Base-by-base conservation (phyloP, 345 rosid genomes). In the Murraya paniculata region DNA sequence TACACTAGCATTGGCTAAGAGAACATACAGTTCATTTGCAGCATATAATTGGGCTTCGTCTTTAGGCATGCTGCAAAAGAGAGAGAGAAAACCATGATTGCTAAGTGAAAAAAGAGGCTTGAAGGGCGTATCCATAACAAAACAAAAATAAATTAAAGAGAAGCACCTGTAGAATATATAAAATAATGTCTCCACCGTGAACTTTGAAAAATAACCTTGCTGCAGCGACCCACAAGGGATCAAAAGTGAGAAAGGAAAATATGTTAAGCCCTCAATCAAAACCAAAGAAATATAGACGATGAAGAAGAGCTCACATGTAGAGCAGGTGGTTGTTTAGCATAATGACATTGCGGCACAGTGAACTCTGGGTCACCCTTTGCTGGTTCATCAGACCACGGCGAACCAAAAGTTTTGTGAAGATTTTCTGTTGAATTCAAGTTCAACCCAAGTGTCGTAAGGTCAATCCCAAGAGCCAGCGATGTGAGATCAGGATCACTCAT, bases 361-460 rank as follows among this genome's bases (percentile, higher is more conserved):
- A 97, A 94, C 80, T 97, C 98, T 10, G 94, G 95, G 65, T 97
- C 98, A 30, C 92, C 98, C 90, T 91, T 97, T 38, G 92, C 93
- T 3, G 98, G 96, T 68, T 94, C 99, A 75, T 97, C 97, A 38
- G 98, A 90, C 99, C 99, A 97, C 41, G 99, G 99, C 27, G 98
- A 94, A 72, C 95, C 93, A 85, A 97, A 97, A n/a, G 97, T 91
- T 89, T 97, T 97, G 74, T 97, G 95, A 48, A 97, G 97, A 85
- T 90, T 93, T 73, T 92, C 98, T 2, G 93, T 68, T 39, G 99
- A 93, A 78, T 97, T 97, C 91, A 97, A 87, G 84, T 93, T 94
- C 72, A 94, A 86, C 36, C 99, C 98, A 21, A 97, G 95, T 14
- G 98, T 93, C 22, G 98, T 97, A 77, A 96, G 84, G 78, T 96